Conservation (phyloP, 1,139 yeast species). For the Candida albicans region DNA sequence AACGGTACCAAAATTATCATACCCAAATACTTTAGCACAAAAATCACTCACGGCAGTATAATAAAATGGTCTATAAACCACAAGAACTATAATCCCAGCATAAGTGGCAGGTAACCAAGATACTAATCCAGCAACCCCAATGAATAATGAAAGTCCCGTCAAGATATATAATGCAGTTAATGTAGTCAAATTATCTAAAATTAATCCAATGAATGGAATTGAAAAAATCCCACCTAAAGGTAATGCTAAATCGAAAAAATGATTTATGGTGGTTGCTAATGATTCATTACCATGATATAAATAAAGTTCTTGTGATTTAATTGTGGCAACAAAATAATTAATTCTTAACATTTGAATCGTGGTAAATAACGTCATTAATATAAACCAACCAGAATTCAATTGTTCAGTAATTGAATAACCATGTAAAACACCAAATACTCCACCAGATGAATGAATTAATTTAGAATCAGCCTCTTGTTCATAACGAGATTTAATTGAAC, state of each 20-base stretch:
- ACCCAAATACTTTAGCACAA: conserved; percentile 91
- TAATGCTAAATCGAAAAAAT: conserved; percentile 77
- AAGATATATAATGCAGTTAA: conserved; percentile 56
- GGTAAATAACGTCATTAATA: conserved; percentile 73
- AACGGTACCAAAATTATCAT: conserved; percentile 87
- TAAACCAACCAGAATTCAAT: conserved; percentile 74
- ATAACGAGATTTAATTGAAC: conserved; percentile 53
- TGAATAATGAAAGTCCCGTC: conserved; percentile 51
- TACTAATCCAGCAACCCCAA: conserved; percentile 69
- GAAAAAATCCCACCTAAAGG: conserved; percentile 86
- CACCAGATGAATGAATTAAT: conserved; percentile 58
- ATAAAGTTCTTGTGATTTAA: conserved; percentile 74
- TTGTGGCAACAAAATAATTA: conserved; percentile 88
- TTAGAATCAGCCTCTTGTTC: conserved; percentile 65
- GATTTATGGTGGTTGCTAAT: conserved; percentile 59
- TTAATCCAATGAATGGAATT: conserved; percentile 82
- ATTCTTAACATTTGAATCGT: conserved; percentile 87
- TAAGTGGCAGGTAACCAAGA: conserved; percentile 54
- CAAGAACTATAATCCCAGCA: conserved; percentile 66
- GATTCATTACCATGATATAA: conserved; percentile 53
- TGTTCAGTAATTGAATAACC: conserved; percentile 62
- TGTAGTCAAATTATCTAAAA: conserved; percentile 74
- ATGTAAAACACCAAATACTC: conserved; percentile 85
- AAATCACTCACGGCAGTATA: conserved; percentile 91
- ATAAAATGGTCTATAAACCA: conserved; percentile 86